phyloP scores from a whole-genome alignment of 1,284 basidiomycete genomes.

The Cerrena zonata region DNA sequence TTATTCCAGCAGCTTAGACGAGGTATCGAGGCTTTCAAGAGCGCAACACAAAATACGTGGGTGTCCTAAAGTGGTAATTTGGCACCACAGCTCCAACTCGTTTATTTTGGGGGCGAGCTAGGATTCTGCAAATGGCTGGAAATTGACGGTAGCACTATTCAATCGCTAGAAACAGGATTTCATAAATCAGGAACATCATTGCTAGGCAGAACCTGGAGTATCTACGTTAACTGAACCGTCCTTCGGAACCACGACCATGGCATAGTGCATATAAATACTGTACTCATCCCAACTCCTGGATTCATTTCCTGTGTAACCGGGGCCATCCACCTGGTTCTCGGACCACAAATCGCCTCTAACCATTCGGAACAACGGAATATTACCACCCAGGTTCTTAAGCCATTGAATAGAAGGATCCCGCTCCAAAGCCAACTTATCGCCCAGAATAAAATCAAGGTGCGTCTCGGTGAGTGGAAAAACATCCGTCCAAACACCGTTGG shows the following conservation, averaged over 20 bases:
- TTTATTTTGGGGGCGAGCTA: no score
- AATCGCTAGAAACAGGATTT: no score
- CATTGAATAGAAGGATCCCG: conserved; percentile 5
- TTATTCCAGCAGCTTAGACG: no score
- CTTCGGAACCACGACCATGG: conserved; percentile 16
- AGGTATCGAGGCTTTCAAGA: no score
- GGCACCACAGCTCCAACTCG: no score
- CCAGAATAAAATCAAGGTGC: conserved; percentile 20
- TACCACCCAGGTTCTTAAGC: conserved; percentile 14
- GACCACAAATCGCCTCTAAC: conserved; percentile 8
- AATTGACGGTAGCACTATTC: no score
- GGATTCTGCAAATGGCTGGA: no score
- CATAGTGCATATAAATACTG: conserved; percentile 29
- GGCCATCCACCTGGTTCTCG: conserved; percentile 12
- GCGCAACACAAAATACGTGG: no score
- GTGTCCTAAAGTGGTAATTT: no score
- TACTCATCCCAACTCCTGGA: conserved; percentile 20
- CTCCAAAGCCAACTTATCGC: not conserved
- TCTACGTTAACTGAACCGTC: no score
- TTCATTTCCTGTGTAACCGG: conserved; percentile 24
- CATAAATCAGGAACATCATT: no score
- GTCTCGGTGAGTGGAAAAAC: conserved; percentile 25
- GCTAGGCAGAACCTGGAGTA: no score
- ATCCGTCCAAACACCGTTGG: conserved; percentile 4
- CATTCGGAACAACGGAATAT: conserved; percentile 9